Percentiles rank a stretch among this genome's conserved stretches.
Evolutionary conservation across 176 grass and related monocot species (phyloP).

Genomic region (Aegilops bicornis): DNA sequence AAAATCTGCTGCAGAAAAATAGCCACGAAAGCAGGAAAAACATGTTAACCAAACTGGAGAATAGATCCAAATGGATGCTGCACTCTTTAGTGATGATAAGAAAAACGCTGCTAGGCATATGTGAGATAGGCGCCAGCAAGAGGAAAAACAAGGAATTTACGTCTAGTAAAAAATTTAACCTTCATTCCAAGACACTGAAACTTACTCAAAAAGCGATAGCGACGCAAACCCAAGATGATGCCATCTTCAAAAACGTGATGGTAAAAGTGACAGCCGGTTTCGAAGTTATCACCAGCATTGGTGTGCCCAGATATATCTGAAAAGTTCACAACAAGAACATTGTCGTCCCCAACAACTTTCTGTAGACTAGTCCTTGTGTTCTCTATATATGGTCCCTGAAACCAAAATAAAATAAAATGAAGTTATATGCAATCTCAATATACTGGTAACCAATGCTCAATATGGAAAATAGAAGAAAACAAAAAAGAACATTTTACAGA

Average conservation of each 20-base stretch:
- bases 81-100: not conserved
- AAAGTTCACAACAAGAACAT: conserved; percentile 77
- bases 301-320: not conserved
- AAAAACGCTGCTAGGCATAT: not conserved
- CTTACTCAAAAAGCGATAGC: conserved; percentile 15
- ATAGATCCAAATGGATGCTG: not conserved
- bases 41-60: not conserved
- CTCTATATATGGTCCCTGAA: conserved; percentile 75
- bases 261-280: not conserved
- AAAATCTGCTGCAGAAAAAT: not conserved
- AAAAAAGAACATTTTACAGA: not conserved
- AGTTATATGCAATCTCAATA: not conserved
- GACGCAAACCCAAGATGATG: not conserved
- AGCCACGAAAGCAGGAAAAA: not conserved
- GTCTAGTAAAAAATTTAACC: not conserved
- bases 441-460: not conserved
- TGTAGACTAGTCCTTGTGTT: conserved; percentile 59
- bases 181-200: not conserved
- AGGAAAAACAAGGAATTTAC: not conserved
- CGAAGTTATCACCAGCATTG: not conserved
- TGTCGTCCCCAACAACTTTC: conserved; percentile 73
- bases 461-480: not conserved
- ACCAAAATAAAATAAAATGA: conserved; percentile 10
- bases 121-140: not conserved
- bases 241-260: not conserved